Conservation (phyloP, 768 basidiomycete species). For the Agrocybe pediades region DNA sequence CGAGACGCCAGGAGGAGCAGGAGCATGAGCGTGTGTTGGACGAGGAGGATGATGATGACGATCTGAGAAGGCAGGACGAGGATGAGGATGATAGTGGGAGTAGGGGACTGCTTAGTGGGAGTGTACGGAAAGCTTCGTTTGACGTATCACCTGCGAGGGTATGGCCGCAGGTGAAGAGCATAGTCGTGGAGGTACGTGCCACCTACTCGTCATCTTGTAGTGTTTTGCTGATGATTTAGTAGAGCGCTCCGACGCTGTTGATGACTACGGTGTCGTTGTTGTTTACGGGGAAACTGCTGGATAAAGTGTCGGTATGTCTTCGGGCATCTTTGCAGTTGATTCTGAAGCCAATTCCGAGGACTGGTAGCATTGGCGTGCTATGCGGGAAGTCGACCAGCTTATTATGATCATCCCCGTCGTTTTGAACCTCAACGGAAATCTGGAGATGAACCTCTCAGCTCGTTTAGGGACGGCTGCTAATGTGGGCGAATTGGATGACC, state of each 20-base stretch:
- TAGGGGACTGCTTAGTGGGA: slow-evolving; percentile 43
- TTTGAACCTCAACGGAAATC: slow-evolving; percentile 95
- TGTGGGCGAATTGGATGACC: slow-evolving; percentile 86
- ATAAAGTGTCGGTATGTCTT: slow-evolving; percentile 76
- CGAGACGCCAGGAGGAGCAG: too few relatives aligned
- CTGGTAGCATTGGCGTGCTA: slow-evolving; percentile 80
- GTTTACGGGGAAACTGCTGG: slow-evolving; percentile 89
- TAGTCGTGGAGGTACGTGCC: slow-evolving; percentile 69
- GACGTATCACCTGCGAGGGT: slow-evolving; percentile 19
- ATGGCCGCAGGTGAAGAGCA: slow-evolving; percentile 61
- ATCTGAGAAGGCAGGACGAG: too few relatives aligned
- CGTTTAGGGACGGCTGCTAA: slow-evolving; percentile 95
- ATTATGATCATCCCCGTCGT: slow-evolving; percentile 96
- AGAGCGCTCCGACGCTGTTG: slow-evolving; percentile 89
- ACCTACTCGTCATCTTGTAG: background rate
- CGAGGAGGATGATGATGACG: slow-evolving; percentile 40
- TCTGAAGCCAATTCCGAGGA: background rate
- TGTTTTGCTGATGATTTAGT: background rate
- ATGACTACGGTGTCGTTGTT: slow-evolving; percentile 82
- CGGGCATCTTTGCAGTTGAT: background rate
- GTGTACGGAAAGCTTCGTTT: slow-evolving; percentile 26
- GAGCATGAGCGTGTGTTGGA: slow-evolving; percentile 33
- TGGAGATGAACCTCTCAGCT: slow-evolving; percentile 98
- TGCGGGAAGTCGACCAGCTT: slow-evolving; percentile 89
- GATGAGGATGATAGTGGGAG: slow-evolving; percentile 38